phyloP scores from a whole-genome alignment of 2,329 filamentous ascomycete genomes.

The Monosporascus sp. region DNA sequence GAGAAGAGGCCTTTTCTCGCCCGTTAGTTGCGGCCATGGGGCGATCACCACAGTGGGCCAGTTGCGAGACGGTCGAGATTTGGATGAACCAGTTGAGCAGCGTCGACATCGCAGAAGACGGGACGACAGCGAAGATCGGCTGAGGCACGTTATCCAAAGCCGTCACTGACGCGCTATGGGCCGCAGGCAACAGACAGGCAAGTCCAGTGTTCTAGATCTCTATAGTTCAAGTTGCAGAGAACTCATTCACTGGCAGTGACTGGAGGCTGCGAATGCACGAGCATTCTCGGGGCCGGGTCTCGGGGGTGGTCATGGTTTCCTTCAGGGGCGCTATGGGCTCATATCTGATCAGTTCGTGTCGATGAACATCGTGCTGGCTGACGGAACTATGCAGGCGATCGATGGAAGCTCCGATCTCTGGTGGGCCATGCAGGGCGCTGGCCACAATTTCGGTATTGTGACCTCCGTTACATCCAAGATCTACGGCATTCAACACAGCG shows the following conservation, averaged over 20 bases:
- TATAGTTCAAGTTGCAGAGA: not conserved
- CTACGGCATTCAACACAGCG: slow-evolving; percentile 35
- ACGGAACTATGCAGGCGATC: slow-evolving; percentile 36
- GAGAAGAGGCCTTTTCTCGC: slow-evolving; percentile 32
- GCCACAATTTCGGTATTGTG: slow-evolving; percentile 56
- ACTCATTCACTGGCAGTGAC: slow-evolving; percentile 23
- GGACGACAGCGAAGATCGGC: slow-evolving; percentile 30
- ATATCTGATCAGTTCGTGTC: slow-evolving; percentile 47
- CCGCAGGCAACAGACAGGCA: slow-evolving; percentile 33
- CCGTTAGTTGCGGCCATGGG: slow-evolving; percentile 34
- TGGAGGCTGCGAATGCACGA: slow-evolving; percentile 41
- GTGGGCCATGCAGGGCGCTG: slow-evolving; percentile 53
- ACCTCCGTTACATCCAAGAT: slow-evolving; percentile 43
- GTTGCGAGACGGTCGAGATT: slow-evolving; percentile 36
- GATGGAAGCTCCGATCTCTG: slow-evolving; percentile 43
- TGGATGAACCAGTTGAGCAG: slow-evolving; percentile 29
- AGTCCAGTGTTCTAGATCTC: not conserved
- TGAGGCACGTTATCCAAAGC: slow-evolving; percentile 33
- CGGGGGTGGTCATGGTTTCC: slow-evolving; percentile 52
- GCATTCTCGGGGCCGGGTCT: slow-evolving; percentile 43
- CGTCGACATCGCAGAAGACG: slow-evolving; percentile 28
- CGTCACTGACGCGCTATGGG: slow-evolving; percentile 34
- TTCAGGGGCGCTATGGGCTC: slow-evolving; percentile 48
- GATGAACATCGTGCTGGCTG: slow-evolving; percentile 44
- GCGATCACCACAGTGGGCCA: slow-evolving; percentile 30